Conservation (phyloP, 495 filamentous ascomycete species). For the Penicillium roqueforti region DNA sequence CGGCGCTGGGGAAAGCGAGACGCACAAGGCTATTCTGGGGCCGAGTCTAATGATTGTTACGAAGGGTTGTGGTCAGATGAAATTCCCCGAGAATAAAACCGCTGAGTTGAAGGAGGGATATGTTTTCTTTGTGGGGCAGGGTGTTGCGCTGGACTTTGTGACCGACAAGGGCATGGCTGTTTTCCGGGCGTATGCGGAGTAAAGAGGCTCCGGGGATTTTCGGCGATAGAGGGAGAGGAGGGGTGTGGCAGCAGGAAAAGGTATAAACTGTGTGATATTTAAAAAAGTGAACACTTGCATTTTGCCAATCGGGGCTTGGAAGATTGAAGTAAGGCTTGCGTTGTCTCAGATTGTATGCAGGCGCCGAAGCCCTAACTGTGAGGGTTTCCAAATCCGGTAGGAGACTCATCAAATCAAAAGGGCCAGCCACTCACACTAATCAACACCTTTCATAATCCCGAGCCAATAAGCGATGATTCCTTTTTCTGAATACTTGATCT, state of each 20-base stretch:
- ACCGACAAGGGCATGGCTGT: slow-evolving; percentile 50
- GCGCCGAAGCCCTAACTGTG: slow-evolving; percentile 3
- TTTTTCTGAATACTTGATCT: background rate
- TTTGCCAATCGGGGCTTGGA: background rate
- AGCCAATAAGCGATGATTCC: slow-evolving; percentile 7
- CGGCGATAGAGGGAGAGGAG: background rate
- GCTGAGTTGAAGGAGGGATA: slow-evolving; percentile 56
- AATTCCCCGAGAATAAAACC: slow-evolving; percentile 43
- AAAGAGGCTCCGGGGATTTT: slow-evolving; percentile 2
- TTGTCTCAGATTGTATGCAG: slow-evolving; percentile 1
- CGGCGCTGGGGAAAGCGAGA: slow-evolving; percentile 53
- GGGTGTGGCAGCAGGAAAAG: no score
- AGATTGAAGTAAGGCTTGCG: background rate
- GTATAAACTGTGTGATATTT: background rate
- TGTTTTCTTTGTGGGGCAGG: slow-evolving; percentile 66
- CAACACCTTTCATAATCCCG: background rate
- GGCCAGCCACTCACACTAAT: no score
- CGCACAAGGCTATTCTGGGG: slow-evolving; percentile 52
- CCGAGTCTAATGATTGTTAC: slow-evolving; percentile 64
- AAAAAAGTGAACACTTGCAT: background rate
- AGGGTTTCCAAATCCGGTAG: background rate
- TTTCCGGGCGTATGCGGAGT: slow-evolving; percentile 55
- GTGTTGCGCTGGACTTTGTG: slow-evolving; percentile 47
- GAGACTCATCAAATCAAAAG: background rate
- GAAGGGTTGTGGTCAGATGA: slow-evolving; percentile 57